These are phyloP conservation scores for Paxillus involutus DNA, from an alignment of 768 basidiomycete genomes.

Conservation along the genomic window DNA sequence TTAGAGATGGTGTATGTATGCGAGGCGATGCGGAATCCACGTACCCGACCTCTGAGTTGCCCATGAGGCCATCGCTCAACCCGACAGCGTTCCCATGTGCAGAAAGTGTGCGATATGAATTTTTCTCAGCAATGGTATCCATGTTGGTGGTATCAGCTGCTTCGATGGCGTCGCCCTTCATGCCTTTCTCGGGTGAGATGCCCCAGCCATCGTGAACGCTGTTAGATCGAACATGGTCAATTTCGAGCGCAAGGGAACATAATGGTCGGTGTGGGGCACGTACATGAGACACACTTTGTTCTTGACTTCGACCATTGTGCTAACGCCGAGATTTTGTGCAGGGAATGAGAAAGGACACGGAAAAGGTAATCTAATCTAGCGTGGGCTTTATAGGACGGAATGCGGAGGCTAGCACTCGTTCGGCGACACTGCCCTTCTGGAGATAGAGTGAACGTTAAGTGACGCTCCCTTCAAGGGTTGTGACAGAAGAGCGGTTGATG, in stretches of 20 bases:
- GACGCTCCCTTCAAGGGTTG: too few species aligned
- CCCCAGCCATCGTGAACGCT: conserved; percentile 99
- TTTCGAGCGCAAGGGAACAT: not conserved
- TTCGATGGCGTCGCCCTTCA: conserved; percentile 87
- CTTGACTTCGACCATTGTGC: conserved; percentile 55
- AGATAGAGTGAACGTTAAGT: not conserved
- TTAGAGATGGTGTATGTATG: not conserved
- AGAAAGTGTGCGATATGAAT: conserved; percentile 68
- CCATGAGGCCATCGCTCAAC: conserved; percentile 92
- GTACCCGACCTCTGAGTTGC: conserved; percentile 96
- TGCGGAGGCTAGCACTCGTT: not conserved
- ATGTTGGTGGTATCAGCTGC: conserved; percentile 84
- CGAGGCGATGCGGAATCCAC: conserved; percentile 25
- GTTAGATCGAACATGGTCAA: not conserved
- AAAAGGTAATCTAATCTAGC: conserved; percentile 1
- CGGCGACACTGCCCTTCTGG: not conserved
- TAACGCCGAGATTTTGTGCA: not conserved
- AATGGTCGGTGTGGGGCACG: conserved; percentile 19
- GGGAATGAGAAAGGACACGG: not conserved
- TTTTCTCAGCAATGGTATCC: conserved; percentile 80
- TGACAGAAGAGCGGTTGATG: too few species aligned
- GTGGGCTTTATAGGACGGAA: not conserved
- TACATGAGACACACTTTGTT: conserved; percentile 93
- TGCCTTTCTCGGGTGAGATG: conserved; percentile 61
- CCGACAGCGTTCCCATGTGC: conserved; percentile 95